These are phyloP conservation scores for Aspergillus asperescens DNA, from an alignment of 495 filamentous ascomycete species.

Conservation along the genomic window DNA sequence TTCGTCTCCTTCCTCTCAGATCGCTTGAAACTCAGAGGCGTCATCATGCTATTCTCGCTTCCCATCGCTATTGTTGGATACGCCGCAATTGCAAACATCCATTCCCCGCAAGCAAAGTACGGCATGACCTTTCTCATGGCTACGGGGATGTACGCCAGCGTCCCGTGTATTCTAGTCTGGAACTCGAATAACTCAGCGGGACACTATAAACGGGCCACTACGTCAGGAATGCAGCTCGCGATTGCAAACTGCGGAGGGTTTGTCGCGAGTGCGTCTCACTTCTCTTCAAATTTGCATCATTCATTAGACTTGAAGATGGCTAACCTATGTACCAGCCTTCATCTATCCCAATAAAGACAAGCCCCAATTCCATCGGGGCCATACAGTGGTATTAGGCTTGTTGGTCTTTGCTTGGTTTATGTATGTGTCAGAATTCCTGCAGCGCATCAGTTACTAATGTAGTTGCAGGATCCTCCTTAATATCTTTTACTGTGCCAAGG, in stretches of 20 bases:
- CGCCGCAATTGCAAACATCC: slow-evolving; percentile 44
- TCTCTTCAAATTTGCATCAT: slow-evolving; percentile 3
- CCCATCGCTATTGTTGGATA: slow-evolving; percentile 47
- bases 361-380: slow-evolving; percentile 46
- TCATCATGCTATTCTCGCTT: slow-evolving; percentile 45
- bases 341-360: slow-evolving; percentile 51
- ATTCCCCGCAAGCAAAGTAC: slow-evolving; percentile 43
- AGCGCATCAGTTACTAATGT: neutral
- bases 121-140: slow-evolving; percentile 52
- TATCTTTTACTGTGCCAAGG: slow-evolving; percentile 59
- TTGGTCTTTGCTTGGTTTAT: slow-evolving; percentile 59
- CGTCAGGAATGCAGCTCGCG: slow-evolving; percentile 48
- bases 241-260: slow-evolving; percentile 56
- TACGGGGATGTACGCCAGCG: slow-evolving; percentile 44
- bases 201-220: slow-evolving; percentile 58
- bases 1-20: slow-evolving; percentile 44
- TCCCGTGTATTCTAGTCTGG: slow-evolving; percentile 53
- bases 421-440: slow-evolving; percentile 40
- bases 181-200: slow-evolving; percentile 54
- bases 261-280: slow-evolving; percentile 46
- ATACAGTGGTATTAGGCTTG: slow-evolving; percentile 54
- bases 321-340: slow-evolving; percentile 38
- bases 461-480: slow-evolving; percentile 52
- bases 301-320: neutral
- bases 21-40: slow-evolving; percentile 37